These are phyloP conservation scores for Chloromonas sp. DNA, from an alignment of 163 green algal species.

Conservation along the genomic window DNA sequence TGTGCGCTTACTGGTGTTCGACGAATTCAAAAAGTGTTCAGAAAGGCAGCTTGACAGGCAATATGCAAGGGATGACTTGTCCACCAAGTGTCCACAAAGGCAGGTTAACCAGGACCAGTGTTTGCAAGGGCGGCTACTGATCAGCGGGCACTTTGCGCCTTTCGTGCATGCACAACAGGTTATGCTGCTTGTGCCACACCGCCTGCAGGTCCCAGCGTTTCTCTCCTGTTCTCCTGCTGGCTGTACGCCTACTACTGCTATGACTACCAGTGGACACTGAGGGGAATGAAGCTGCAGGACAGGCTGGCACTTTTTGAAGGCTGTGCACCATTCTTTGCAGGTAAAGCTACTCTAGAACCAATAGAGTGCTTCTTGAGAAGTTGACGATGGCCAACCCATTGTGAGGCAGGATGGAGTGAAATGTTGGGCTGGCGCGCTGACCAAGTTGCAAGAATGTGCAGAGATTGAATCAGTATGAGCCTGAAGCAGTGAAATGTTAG, in stretches of 20 bases:
- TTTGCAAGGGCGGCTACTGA: too few relatives aligned
- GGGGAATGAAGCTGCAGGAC: slow-evolving; percentile 38
- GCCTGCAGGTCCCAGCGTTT: slow-evolving; percentile 43
- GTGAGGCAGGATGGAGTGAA: too few relatives aligned
- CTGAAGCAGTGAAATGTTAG: too few relatives aligned
- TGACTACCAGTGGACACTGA: slow-evolving; percentile 80
- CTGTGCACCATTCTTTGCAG: slow-evolving; percentile 72
- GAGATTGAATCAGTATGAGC: too few relatives aligned
- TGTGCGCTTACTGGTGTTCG: background rate
- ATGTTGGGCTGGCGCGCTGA: too few relatives aligned
- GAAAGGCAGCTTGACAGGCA: background rate
- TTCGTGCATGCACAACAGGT: too few relatives aligned
- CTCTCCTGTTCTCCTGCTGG: slow-evolving; percentile 68
- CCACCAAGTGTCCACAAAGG: background rate
- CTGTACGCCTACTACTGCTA: slow-evolving; percentile 87
- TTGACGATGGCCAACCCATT: too few relatives aligned
- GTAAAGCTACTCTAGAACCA: slow-evolving; percentile 9
- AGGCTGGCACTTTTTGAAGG: slow-evolving; percentile 62
- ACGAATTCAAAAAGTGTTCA: background rate
- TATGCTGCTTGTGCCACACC: too few relatives aligned
- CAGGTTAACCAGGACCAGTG: background rate
- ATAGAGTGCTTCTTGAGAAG: too few relatives aligned
- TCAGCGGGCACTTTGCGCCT: too few relatives aligned
- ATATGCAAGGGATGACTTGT: background rate
- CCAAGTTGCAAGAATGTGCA: too few relatives aligned